Evolutionary conservation across 768 basidiomycete species (phyloP).

Genomic region (Mycena vulgaris): DNA sequence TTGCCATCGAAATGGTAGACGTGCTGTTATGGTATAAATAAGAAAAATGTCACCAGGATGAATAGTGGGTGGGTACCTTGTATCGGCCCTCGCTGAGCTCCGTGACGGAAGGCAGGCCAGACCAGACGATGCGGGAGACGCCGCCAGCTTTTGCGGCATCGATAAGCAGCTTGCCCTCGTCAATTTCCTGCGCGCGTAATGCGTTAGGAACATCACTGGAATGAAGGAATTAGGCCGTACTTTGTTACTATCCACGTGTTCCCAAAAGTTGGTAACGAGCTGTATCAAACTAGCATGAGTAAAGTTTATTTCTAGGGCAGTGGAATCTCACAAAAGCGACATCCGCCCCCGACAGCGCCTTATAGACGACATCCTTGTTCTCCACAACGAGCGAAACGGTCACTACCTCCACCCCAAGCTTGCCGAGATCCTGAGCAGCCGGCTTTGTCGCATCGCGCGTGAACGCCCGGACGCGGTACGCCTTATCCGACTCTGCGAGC

Average conservation of each 20-base stretch:
- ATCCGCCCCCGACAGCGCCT: conserved; percentile 19
- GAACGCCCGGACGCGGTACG: conserved; percentile 26
- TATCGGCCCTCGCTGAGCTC: conserved; percentile 6
- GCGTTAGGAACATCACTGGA: background rate
- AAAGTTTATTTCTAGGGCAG: background rate
- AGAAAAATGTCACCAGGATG: too few species aligned
- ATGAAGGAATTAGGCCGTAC: background rate
- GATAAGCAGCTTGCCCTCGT: conserved; percentile 10
- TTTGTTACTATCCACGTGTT: conserved; percentile 1
- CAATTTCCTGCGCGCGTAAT: conserved; percentile 1
- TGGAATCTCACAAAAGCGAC: conserved; percentile 16
- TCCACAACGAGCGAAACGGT: conserved; percentile 11
- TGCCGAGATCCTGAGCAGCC: background rate
- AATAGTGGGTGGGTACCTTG: too few species aligned
- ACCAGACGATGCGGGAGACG: conserved; percentile 1
- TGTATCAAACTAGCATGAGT: background rate
- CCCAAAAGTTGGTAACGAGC: conserved; percentile 30
- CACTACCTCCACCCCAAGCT: conserved; percentile 15
- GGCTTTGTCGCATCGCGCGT: conserved; percentile 24
- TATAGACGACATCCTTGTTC: conserved; percentile 12
- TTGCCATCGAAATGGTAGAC: conserved; percentile 16
- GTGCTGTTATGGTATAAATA: too few species aligned
- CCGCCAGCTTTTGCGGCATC: conserved; percentile 7
- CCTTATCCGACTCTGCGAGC: conserved; percentile 19
- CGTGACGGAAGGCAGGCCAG: background rate